A percentile compares a stretch with the other conserved stretches of the same genome.
These are phyloP conservation scores for Cladorrhinum sp. DNA, from an alignment of 2,329 filamentous ascomycete species.

Conservation along the genomic window DNA sequence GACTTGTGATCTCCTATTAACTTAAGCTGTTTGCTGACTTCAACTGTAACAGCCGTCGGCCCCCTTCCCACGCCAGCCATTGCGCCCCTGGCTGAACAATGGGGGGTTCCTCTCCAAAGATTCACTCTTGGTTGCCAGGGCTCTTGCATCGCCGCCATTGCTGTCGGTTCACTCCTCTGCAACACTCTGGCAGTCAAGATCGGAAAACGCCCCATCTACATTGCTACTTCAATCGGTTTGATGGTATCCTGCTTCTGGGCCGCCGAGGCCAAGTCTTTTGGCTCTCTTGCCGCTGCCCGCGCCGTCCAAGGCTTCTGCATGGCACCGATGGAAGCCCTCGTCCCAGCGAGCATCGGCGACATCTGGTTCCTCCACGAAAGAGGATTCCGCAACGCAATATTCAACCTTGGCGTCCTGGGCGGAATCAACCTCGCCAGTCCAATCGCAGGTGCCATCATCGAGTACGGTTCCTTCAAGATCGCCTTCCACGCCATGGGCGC, in stretches of 20 bases:
- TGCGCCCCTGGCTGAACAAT: not conserved
- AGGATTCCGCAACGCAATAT: not conserved
- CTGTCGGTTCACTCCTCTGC: not conserved
- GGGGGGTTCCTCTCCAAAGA: not conserved
- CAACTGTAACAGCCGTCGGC: not conserved
- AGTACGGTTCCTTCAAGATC: not conserved
- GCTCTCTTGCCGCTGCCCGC: not conserved
- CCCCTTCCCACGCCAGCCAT: not conserved
- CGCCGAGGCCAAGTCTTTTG: not conserved
- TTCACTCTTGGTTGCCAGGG: constrained; percentile 1
- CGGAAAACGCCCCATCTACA: not conserved
- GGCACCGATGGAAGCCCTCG: not conserved
- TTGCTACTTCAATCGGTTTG: not conserved
- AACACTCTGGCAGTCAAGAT: not conserved
- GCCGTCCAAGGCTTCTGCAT: not conserved
- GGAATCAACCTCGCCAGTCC: not conserved
- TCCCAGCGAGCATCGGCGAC: not conserved
- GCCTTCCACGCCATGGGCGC: constrained; percentile 1
- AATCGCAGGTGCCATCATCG: not conserved
- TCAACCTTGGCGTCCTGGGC: not conserved
- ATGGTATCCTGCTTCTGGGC: constrained; percentile 1
- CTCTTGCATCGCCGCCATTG: not conserved
- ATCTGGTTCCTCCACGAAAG: constrained; percentile 1
- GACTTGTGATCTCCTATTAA: not conserved
- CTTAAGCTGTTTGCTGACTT: not conserved